A percentile compares a stretch with the other conserved stretches of the same genome.
Conservation (phyloP, 768 basidiomycete species). For the Glaciozyma antarctica region DNA sequence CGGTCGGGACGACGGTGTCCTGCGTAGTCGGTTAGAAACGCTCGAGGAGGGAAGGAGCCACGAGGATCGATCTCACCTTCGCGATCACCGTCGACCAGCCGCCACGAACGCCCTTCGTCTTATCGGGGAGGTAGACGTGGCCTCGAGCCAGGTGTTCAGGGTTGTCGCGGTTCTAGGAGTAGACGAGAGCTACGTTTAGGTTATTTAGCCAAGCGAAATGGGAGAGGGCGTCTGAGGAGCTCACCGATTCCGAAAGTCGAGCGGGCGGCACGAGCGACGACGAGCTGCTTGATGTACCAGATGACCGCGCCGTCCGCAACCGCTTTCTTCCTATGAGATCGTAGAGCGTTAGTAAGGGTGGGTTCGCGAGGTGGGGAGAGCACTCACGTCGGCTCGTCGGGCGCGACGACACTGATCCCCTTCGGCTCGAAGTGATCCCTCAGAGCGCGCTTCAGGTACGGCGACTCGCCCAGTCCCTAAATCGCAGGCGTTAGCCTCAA, state of each 20-base stretch:
- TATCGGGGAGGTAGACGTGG: not conserved
- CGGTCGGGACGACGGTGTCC: not conserved
- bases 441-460: constrained; percentile 9
- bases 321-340: not conserved
- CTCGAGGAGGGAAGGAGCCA: no score
- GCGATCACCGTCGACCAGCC: not conserved
- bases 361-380: no score
- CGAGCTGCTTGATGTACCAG: not conserved
- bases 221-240: no score
- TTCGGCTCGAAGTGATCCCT: not conserved
- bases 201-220: no score
- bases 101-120: not conserved
- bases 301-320: not conserved
- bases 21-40: not conserved
- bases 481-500: no score
- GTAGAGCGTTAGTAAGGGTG: no score
- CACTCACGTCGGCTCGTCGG: not conserved
- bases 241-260: not conserved
- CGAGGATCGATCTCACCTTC: not conserved
- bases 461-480: constrained; percentile 13
- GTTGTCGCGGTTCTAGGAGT: not conserved
- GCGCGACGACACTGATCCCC: constrained; percentile 3
- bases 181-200: not conserved
- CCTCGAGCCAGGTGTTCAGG: not conserved
- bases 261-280: not conserved